These are phyloP conservation scores for Xylaria palmicola DNA, from an alignment of 495 filamentous ascomycete genomes.

Conservation along the genomic window DNA sequence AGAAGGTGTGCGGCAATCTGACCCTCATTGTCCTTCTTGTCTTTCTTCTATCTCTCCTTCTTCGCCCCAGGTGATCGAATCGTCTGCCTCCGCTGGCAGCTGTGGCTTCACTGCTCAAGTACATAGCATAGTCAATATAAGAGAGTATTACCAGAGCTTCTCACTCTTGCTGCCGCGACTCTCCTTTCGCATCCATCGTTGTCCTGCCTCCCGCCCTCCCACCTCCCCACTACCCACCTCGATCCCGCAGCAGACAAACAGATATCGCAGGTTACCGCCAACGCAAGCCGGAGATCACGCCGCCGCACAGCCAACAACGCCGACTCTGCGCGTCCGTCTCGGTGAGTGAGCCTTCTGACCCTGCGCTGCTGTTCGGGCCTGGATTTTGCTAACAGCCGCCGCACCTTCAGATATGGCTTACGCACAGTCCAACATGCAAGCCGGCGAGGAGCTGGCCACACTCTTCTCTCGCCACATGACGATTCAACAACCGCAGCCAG, in stretches of 20 bases:
- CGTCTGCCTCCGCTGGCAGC: not conserved
- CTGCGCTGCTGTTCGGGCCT: not conserved
- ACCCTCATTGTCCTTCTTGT: not conserved
- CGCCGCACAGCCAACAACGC: not conserved
- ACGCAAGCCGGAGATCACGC: constrained; percentile 7
- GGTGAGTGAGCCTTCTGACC: constrained; percentile 19
- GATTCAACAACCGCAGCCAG: constrained; percentile 44
- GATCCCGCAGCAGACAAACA: constrained; percentile 19
- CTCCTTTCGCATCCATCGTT: constrained; percentile 16
- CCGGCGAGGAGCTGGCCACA: constrained; percentile 64
- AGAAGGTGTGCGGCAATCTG: not conserved
- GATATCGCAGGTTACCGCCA: constrained; percentile 8
- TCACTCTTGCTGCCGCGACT: constrained; percentile 29
- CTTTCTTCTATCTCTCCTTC: not conserved
- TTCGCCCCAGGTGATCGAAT: not conserved
- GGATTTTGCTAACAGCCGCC: not conserved
- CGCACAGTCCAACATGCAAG: constrained; percentile 44
- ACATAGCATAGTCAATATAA: constrained; percentile 58
- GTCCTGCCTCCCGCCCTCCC: constrained; percentile 18
- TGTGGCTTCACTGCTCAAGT: constrained; percentile 30
- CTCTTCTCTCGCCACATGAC: constrained; percentile 67
- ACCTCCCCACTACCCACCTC: constrained; percentile 13
- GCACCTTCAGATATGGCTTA: constrained; percentile 29
- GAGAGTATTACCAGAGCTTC: constrained; percentile 41
- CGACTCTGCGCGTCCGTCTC: not conserved